phyloP scores from a whole-genome alignment of 495 filamentous ascomycete genomes.

The Stereocaulon alpinum region DNA sequence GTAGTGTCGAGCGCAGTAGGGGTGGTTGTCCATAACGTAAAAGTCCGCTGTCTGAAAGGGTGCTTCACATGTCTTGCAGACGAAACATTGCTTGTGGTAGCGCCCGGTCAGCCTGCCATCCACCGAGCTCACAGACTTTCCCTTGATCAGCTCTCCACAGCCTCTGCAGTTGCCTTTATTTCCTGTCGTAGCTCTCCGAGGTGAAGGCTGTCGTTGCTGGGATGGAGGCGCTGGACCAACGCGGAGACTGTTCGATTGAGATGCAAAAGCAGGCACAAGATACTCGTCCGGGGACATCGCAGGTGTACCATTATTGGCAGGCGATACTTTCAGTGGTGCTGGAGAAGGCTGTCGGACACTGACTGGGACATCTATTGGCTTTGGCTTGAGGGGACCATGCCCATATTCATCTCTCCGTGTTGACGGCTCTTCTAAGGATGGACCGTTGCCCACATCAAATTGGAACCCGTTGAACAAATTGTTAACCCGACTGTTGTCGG shows the following conservation, averaged over 20 bases:
- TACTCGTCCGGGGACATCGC: constrained; percentile 27
- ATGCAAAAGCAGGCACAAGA: constrained; percentile 17
- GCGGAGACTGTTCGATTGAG: constrained; percentile 23
- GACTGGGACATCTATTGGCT: background rate
- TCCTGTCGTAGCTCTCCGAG: constrained; percentile 24
- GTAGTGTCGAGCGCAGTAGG: constrained; percentile 89
- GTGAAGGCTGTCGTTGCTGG: constrained; percentile 24
- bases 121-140: constrained; percentile 87
- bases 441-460: constrained; percentile 15
- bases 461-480: constrained; percentile 33
- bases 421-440: constrained; percentile 5
- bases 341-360: background rate
- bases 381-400: background rate
- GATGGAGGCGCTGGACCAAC: constrained; percentile 22
- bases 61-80: constrained; percentile 70
- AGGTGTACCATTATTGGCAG: constrained; percentile 37
- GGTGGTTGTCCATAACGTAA: constrained; percentile 77
- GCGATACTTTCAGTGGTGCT: constrained; percentile 37
- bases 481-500: constrained; percentile 23
- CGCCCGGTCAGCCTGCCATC: constrained; percentile 88
- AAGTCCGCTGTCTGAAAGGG: constrained; percentile 86
- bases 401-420: background rate
- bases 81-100: constrained; percentile 90
- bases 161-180: constrained; percentile 73
- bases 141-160: constrained; percentile 66